Evolutionary conservation across 768 basidiomycete species (phyloP), one percentile per base, ranked within the genome.

Genomic region (Epithele typhae): DNA sequence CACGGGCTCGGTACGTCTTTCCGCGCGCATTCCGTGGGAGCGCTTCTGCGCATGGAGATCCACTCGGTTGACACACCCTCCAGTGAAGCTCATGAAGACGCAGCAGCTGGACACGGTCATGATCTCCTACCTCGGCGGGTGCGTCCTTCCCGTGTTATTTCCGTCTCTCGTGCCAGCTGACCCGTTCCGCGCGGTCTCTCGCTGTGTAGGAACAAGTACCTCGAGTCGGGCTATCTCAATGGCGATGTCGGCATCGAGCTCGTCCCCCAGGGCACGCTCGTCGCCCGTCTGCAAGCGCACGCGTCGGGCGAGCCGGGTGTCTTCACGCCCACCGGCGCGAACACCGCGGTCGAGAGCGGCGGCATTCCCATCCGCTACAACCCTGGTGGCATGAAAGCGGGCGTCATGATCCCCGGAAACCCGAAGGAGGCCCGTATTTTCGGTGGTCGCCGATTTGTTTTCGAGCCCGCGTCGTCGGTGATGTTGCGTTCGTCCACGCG

Each of bases 231-330:
- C 52, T 94, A 88, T 65, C 78, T 93, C 44, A 74, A 76, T 6
- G 92, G 92, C 41, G 70, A 84, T 49, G 80, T 94, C 48, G 81
- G 84, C 11, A 68, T 93, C 39, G 92, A 94, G 61, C 82, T 94
- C 14, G 87, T 87, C 17, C 92, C 92, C 5, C 92, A 94, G 66
- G 92, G 91, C n/a, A 92, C 89, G 7, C 78, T 94, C 41, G 79
- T 85, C 17, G 92, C 93, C 60, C 83, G 91, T 49, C 74, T 92
- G 54, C 84, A 89, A 33, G 87, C 92, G 10, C 85, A 89, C 52
- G 92, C 88, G 11, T 84, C 87, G n/a, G 91, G 92, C 42, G 90
- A 92, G 53, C 91, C 92, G 15, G 90, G 84, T 24, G 88, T 94
- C 71, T 92, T 75, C 66, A 94, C 88, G 7, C 91, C 91, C 7